phyloP scores from a whole-genome alignment of 176 grass and related monocot genomes.

The Secale cereale region DNA sequence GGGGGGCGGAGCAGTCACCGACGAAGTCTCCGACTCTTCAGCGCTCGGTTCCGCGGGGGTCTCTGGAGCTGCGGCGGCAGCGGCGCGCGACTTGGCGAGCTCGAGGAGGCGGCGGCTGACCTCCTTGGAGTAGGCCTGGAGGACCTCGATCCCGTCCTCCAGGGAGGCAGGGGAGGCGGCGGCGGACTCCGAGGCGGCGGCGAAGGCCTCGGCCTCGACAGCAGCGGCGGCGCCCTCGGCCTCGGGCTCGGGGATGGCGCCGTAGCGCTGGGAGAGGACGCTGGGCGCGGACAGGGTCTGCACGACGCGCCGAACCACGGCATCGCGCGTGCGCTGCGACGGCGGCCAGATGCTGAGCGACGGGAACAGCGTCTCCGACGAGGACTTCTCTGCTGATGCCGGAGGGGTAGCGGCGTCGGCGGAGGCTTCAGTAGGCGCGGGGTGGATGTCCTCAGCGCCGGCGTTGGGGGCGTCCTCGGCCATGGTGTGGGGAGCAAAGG shows the following conservation, averaged over 20 bases:
- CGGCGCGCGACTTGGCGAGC: conserved; percentile 52
- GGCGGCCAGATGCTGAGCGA: conserved; percentile 90
- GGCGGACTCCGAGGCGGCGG: conserved; percentile 36
- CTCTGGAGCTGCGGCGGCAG: not conserved
- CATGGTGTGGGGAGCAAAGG: conserved; percentile 28
- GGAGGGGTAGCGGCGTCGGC: not conserved
- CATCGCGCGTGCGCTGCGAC: conserved; percentile 88
- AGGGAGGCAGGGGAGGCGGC: conserved; percentile 32
- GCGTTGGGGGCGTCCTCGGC: conserved; percentile 52
- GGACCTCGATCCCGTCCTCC: conserved; percentile 76
- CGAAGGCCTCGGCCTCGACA: conserved; percentile 74
- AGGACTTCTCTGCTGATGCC: not conserved
- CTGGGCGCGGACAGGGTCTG: conserved; percentile 64
- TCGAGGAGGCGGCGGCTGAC: conserved; percentile 74
- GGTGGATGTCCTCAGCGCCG: not conserved
- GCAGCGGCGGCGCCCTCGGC: conserved; percentile 45
- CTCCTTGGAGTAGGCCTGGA: conserved; percentile 87
- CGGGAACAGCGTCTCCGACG: conserved; percentile 25
- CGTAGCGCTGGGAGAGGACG: conserved; percentile 75
- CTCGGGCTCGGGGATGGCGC: conserved; percentile 48
- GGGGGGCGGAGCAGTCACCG: not conserved
- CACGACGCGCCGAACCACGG: conserved; percentile 78
- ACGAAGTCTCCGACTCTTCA: conserved; percentile 22
- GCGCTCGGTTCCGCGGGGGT: conserved; percentile 10
- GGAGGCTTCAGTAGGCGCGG: not conserved